phyloP scores from a whole-genome alignment of 1,139 yeast genomes.

The Magnusiomyces fungicola region DNA sequence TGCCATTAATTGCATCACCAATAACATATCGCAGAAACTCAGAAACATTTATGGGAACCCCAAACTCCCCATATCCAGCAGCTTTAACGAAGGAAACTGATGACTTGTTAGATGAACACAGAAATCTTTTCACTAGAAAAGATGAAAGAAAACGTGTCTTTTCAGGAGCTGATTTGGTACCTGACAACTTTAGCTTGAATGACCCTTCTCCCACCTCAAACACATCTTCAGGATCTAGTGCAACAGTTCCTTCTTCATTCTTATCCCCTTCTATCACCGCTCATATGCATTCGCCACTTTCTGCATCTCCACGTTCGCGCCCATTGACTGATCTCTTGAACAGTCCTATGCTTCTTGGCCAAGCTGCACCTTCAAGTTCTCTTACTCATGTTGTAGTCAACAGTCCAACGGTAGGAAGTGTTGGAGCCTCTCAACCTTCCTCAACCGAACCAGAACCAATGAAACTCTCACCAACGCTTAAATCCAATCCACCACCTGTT shows the following conservation, averaged over 20 bases:
- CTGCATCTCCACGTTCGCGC: slow-evolving; percentile 7
- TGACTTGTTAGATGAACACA: slow-evolving; percentile 19
- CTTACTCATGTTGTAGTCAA: slow-evolving; percentile 15
- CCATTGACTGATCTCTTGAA: slow-evolving; percentile 6
- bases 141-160: not conserved
- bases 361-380: slow-evolving; percentile 17
- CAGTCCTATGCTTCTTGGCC: slow-evolving; percentile 17
- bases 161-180: not conserved
- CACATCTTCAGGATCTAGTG: slow-evolving; percentile 1
- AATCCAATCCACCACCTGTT: not conserved
- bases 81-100: slow-evolving; percentile 18
- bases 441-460: slow-evolving; percentile 3
- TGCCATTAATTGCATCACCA: slow-evolving; percentile 1
- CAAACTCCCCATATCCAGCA: slow-evolving; percentile 7
- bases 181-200: slow-evolving; percentile 2
- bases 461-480: not conserved
- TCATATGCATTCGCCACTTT: no score
- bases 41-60: not conserved
- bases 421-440: not conserved
- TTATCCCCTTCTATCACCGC: no score
- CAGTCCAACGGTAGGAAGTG: slow-evolving; percentile 12
- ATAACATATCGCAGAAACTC: slow-evolving; percentile 2
- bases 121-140: slow-evolving; percentile 16
- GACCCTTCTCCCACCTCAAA: slow-evolving; percentile 9
- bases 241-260: not conserved